Conservation (phyloP, 2,329 filamentous ascomycete genomes). For the Cucurbitaria berberidis region DNA sequence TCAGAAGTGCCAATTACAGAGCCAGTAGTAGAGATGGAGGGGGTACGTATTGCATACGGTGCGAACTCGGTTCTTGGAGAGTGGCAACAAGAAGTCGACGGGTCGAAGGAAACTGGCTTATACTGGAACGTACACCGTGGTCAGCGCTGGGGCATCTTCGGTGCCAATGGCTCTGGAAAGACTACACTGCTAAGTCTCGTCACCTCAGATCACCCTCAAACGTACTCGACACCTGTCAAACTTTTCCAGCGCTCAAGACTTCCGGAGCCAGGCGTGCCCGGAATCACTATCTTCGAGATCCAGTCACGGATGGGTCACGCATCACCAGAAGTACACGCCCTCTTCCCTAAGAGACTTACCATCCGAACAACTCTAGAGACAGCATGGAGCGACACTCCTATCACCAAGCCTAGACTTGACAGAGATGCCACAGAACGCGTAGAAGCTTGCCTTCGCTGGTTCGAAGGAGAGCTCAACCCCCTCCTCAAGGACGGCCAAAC, state of each 20-base stretch:
- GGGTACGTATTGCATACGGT: conserved; percentile 81
- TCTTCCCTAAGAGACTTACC: conserved; percentile 81
- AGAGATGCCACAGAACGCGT: conserved; percentile 64
- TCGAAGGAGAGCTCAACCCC: conserved; percentile 77
- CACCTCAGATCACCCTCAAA: conserved; percentile 93
- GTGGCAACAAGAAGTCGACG: conserved; percentile 69
- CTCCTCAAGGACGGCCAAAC: conserved; percentile 11
- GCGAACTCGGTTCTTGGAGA: conserved; percentile 78
- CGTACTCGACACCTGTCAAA: conserved; percentile 85
- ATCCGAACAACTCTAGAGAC: conserved; percentile 79
- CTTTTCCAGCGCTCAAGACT: conserved; percentile 84
- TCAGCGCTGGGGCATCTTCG: conserved; percentile 90
- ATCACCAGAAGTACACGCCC: conserved; percentile 90
- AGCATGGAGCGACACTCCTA: conserved; percentile 89
- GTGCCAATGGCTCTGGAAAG: conserved; percentile 93
- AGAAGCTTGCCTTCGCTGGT: conserved; percentile 75
- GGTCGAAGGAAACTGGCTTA: conserved; percentile 65
- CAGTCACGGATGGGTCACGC: conserved; percentile 90
- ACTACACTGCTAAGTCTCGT: conserved; percentile 92
- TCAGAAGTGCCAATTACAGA: conserved; percentile 58
- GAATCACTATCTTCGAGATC: conserved; percentile 90
- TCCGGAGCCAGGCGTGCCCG: conserved; percentile 72
- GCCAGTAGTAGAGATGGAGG: conserved; percentile 83
- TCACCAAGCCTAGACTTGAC: conserved; percentile 70
- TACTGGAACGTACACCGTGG: conserved; percentile 84